Conservation (phyloP, 768 basidiomycete species). For the Hirschioporus abietinus region DNA sequence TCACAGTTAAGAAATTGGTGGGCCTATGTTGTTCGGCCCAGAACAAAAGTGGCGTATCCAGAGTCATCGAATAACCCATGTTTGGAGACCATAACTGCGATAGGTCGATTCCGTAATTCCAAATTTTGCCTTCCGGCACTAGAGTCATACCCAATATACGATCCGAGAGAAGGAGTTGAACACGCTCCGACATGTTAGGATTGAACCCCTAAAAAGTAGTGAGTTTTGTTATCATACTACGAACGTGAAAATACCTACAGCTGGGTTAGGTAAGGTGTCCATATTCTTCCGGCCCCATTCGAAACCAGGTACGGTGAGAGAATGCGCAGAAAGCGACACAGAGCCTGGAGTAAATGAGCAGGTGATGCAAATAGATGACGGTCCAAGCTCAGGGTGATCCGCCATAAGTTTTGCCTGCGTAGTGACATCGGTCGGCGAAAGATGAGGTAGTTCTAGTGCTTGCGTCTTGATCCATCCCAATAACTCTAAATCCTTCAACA, state of each 20-base stretch:
- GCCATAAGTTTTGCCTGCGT: constrained; percentile 97
- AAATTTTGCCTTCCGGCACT: constrained; percentile 89
- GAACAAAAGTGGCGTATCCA: constrained; percentile 92
- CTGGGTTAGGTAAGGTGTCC: constrained; percentile 79
- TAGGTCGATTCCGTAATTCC: constrained; percentile 95
- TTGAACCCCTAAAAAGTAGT: constrained; percentile 69
- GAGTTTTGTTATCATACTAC: constrained; percentile 6
- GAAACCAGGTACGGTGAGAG: constrained; percentile 85
- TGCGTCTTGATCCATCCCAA: constrained; percentile 98
- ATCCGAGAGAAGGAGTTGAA: constrained; percentile 89
- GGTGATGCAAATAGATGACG: constrained; percentile 89
- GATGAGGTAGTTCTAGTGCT: constrained; percentile 83
- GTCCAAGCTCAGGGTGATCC: constrained; percentile 91
- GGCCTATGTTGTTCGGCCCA: constrained; percentile 96
- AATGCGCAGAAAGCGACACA: constrained; percentile 91
- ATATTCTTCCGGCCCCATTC: constrained; percentile 97
- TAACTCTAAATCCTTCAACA: constrained; percentile 92
- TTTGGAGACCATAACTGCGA: constrained; percentile 88
- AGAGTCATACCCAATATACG: constrained; percentile 94
- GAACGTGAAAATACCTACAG: constrained; percentile 32
- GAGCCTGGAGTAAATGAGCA: constrained; percentile 98
- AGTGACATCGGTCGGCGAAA: constrained; percentile 89
- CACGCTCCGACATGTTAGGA: constrained; percentile 97
- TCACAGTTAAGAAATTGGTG: constrained; percentile 85
- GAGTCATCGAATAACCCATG: constrained; percentile 72